A percentile compares a stretch with the other conserved stretches of the same genome.
Conservation (phyloP, 202 grass and related monocot genomes). For the Panicum hallii region DNA sequence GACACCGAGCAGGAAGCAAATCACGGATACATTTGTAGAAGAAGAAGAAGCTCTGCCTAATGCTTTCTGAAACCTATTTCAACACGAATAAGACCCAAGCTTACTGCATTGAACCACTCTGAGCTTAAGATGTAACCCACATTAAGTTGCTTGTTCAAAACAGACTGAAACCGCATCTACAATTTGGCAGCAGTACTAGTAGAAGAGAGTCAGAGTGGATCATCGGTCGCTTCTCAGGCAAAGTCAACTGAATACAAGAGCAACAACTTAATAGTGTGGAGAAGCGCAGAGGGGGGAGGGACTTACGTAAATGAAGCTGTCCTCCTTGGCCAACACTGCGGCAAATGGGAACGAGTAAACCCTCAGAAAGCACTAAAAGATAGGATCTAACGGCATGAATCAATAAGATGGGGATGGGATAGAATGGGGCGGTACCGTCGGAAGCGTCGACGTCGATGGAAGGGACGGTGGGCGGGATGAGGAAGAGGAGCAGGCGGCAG, state of each 20-base stretch:
- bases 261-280: neutral
- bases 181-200: too few relatives aligned
- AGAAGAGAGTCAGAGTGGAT: too few relatives aligned
- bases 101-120: neutral
- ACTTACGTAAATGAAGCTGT: constrained; percentile 89
- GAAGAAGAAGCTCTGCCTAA: neutral
- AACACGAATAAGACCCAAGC: neutral
- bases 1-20: neutral
- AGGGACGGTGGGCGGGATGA: constrained; percentile 92
- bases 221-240: too few relatives aligned
- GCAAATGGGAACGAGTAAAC: constrained; percentile 35
- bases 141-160: neutral
- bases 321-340: constrained; percentile 82
- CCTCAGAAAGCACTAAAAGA: constrained; percentile 3
- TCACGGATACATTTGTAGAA: neutral
- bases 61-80: constrained; percentile 24
- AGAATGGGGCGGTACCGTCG: constrained; percentile 56
- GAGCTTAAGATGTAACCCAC: neutral
- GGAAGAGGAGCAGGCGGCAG: constrained; percentile 88
- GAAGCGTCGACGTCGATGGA: constrained; percentile 92
- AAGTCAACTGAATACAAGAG: neutral
- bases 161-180: neutral
- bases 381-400: neutral
- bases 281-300: neutral
- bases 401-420: too few relatives aligned